Evolutionary conservation across 148 eudicot genomes (phyloP).

Genomic region (Rhododendron molle): DNA sequence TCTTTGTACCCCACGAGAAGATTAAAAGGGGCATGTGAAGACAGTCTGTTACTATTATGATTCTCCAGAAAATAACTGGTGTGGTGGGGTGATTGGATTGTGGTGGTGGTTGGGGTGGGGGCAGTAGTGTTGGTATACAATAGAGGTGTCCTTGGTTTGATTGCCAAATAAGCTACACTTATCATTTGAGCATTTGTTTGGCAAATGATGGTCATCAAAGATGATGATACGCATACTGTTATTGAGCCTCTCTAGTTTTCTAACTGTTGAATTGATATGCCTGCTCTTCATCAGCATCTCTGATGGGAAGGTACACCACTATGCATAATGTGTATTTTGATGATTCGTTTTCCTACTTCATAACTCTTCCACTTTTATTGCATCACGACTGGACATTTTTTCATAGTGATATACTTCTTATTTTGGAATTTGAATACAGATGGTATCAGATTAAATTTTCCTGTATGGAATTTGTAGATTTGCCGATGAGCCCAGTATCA

Average conservation of each 20-base stretch:
- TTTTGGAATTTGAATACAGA: neutral
- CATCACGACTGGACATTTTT: neutral
- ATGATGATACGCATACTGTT: neutral
- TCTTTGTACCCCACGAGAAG: neutral
- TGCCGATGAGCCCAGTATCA: conserved; percentile 68
- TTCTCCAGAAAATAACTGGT: neutral
- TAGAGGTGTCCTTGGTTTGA: neutral
- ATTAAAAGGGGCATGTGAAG: neutral
- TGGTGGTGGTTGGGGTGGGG: too few relatives aligned
- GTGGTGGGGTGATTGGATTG: too few relatives aligned
- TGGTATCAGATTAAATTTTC: neutral
- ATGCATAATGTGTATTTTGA: neutral
- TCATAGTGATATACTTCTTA: neutral
- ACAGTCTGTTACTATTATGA: neutral
- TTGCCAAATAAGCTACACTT: neutral
- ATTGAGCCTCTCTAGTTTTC: neutral
- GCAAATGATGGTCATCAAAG: neutral
- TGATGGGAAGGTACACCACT: neutral
- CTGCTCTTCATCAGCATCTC: neutral
- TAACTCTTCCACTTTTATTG: neutral
- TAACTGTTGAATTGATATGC: neutral
- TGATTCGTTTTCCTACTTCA: neutral
- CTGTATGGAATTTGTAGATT: conserved; percentile 39
- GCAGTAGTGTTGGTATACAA: too few relatives aligned
- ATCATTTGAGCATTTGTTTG: neutral